Conservation (phyloP, 768 basidiomycete species). For the Scleroderma bovista region DNA sequence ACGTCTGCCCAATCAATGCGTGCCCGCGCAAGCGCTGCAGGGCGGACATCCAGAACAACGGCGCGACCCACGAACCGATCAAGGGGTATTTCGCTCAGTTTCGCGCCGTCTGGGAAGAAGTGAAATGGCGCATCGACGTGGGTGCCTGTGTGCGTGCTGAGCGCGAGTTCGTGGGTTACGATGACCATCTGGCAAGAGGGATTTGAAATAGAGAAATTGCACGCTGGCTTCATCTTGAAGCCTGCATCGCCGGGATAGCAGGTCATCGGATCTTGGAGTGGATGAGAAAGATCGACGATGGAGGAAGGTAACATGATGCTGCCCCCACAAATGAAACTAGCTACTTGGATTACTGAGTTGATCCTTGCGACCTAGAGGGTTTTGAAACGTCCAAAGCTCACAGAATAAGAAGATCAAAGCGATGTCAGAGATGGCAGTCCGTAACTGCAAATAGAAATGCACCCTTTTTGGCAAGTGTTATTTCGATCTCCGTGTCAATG, state of each 20-base stretch:
- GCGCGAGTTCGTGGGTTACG: conserved; percentile 34
- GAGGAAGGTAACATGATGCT: conserved; percentile 10
- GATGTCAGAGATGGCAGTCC: no score
- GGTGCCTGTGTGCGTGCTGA: conserved; percentile 72
- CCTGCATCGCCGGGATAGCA: conserved; percentile 25
- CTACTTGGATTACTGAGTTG: neutral
- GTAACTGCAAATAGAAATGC: no score
- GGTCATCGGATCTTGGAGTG: conserved; percentile 15
- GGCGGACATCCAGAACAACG: conserved; percentile 49
- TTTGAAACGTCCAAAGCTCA: neutral
- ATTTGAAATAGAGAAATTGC: conserved; percentile 9
- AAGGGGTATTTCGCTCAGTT: conserved; percentile 55
- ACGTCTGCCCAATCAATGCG: conserved; percentile 49
- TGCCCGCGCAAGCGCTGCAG: conserved; percentile 34
- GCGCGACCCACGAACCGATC: conserved; percentile 49
- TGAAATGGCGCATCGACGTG: conserved; percentile 79
- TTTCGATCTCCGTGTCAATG: no score
- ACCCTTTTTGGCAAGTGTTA: no score
- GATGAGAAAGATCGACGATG: conserved; percentile 25
- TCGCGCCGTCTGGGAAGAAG: conserved; percentile 52
- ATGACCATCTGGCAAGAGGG: conserved; percentile 11
- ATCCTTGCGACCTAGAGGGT: neutral
- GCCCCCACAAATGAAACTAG: neutral
- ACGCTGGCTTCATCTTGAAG: conserved; percentile 18
- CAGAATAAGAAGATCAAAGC: no score